These are phyloP conservation scores for Starmerella bacillaris DNA, from an alignment of 805 yeast species.

Conservation along the genomic window DNA sequence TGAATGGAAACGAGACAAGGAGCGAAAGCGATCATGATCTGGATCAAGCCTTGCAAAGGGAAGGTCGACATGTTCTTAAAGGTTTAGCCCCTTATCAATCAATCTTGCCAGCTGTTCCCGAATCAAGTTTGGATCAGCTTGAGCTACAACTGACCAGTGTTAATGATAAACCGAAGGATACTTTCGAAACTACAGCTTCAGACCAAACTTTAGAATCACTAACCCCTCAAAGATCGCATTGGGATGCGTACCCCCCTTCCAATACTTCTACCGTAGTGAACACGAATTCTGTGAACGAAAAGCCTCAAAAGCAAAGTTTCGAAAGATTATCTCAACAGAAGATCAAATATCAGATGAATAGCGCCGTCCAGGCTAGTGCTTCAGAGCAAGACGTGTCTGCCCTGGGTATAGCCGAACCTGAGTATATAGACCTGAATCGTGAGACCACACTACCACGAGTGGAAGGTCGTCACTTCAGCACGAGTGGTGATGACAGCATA, in stretches of 20 bases:
- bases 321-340: no score
- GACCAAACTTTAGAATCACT: constrained; percentile 9
- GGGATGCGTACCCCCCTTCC: constrained; percentile 3
- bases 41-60: constrained; percentile 8
- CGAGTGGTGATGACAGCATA: background rate
- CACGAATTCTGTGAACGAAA: no score
- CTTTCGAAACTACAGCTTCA: constrained; percentile 1
- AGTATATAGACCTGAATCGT: background rate
- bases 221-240: background rate
- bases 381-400: background rate
- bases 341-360: background rate
- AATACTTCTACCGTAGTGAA: no score
- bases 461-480: background rate
- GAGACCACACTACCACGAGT: background rate
- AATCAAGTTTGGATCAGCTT: constrained; percentile 14
- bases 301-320: no score
- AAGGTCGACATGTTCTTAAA: constrained; percentile 12
- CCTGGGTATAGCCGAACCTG: background rate
- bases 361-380: background rate
- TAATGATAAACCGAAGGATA: constrained; percentile 8
- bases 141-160: constrained; percentile 14
- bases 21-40: constrained; percentile 9
- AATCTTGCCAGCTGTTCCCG: constrained; percentile 7
- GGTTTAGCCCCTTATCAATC: constrained; percentile 10
- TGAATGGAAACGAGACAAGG: background rate